A percentile compares a stretch with the other conserved stretches of the same genome.
Conservation (phyloP, 2,329 filamentous ascomycete species). For the Metarhizium guizhouense region DNA sequence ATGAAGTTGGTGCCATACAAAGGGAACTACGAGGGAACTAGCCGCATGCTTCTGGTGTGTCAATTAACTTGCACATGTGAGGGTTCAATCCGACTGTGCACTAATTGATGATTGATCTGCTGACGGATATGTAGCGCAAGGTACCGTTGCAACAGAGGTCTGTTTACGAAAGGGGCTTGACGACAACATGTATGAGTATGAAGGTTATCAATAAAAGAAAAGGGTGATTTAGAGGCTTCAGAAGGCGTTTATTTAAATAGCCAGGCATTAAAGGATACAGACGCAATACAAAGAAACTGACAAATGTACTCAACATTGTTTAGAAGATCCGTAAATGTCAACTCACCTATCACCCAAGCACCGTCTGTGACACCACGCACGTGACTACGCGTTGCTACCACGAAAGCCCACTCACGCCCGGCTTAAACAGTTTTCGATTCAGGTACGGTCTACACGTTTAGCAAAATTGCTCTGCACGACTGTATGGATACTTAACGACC, state of each 20-base stretch:
- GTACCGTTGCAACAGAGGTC: background rate
- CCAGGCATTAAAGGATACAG: background rate
- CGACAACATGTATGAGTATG: background rate
- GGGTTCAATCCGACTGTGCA: background rate
- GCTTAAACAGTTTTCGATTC: background rate
- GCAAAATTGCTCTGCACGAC: background rate
- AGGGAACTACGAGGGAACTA: slow-evolving; percentile 37
- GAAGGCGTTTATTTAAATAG: background rate
- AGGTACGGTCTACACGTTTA: background rate
- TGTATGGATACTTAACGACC: background rate
- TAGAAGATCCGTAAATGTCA: background rate
- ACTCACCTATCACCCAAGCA: background rate
- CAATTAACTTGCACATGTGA: background rate
- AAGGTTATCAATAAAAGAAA: background rate
- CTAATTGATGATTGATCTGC: background rate
- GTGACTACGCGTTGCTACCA: slow-evolving; percentile 30
- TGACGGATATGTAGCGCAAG: background rate
- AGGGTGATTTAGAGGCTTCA: background rate
- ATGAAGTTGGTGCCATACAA: slow-evolving; percentile 40
- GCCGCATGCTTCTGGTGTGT: background rate
- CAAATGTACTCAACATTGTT: background rate
- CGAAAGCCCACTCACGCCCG: background rate
- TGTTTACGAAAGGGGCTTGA: background rate
- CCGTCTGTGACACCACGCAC: slow-evolving; percentile 13
- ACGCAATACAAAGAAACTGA: background rate